phyloP scores from a whole-genome alignment of 495 filamentous ascomycete genomes.

The Hamigera avellanea region DNA sequence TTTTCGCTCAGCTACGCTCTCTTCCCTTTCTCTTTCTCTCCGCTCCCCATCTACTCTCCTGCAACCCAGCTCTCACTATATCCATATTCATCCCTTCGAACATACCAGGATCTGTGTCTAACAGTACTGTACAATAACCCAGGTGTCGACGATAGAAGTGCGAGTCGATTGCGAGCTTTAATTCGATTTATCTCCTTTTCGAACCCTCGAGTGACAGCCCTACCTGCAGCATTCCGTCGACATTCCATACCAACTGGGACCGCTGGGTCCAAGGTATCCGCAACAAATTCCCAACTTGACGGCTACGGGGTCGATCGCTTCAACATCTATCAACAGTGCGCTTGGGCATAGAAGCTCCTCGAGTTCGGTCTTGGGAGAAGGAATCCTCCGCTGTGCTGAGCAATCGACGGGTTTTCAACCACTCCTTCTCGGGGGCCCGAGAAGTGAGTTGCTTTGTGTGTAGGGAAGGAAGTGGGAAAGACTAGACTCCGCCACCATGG shows the following conservation, averaged over 20 bases:
- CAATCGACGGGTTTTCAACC: neutral
- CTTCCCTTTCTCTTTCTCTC: slow-evolving; percentile 14
- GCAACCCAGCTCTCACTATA: slow-evolving; percentile 4
- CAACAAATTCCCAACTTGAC: neutral
- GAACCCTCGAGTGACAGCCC: too few relatives aligned
- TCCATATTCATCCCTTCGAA: neutral
- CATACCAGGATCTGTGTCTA: too few relatives aligned
- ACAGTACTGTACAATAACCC: too few relatives aligned
- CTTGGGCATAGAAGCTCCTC: too few relatives aligned
- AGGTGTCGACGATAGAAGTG: too few relatives aligned
- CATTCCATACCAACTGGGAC: too few relatives aligned
- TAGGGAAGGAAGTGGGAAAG: slow-evolving; percentile 7
- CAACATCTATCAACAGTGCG: neutral
- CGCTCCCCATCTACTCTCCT: slow-evolving; percentile 6
- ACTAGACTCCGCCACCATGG: slow-evolving; percentile 13
- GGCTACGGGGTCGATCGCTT: slow-evolving; percentile 1
- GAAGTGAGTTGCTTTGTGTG: slow-evolving; percentile 24
- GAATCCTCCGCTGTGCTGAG: slow-evolving; percentile 3
- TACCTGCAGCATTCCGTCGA: too few relatives aligned
- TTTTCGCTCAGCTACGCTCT: slow-evolving; percentile 23
- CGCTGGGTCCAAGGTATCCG: too few relatives aligned
- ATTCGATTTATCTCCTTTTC: too few relatives aligned
- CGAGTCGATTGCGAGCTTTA: too few relatives aligned
- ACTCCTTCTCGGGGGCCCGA: slow-evolving; percentile 40
- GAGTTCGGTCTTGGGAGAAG: neutral